Percentiles rank a stretch among this genome's conserved stretches.
phyloP scores from a whole-genome alignment of 768 basidiomycete species.

The Mycena amicta region DNA sequence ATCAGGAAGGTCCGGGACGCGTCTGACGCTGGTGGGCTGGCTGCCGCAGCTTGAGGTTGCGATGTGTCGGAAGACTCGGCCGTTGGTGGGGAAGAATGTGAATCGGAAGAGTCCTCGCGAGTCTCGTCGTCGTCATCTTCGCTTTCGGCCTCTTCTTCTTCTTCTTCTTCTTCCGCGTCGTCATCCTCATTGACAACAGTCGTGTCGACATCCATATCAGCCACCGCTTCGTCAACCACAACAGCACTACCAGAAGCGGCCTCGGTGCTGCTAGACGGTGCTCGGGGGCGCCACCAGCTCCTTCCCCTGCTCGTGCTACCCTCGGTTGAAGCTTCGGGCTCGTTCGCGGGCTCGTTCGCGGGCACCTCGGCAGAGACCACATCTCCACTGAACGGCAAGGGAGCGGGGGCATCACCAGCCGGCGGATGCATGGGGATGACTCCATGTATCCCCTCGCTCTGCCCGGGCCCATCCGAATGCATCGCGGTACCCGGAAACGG shows the following conservation, averaged over 20 bases:
- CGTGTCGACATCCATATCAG: neutral
- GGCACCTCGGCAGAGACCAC: too few relatives aligned
- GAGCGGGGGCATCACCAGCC: neutral
- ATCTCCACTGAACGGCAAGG: too few relatives aligned
- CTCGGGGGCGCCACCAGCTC: neutral
- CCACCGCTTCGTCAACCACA: neutral
- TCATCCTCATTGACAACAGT: neutral
- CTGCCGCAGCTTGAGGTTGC: conserved; percentile 10
- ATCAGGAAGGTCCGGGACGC: conserved; percentile 79
- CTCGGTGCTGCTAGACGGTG: neutral
- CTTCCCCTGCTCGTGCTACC: neutral
- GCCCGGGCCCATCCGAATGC: neutral
- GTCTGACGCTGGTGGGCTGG: conserved; percentile 27
- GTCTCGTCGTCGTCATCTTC: neutral
- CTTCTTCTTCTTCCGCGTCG: neutral
- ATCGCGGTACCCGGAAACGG: conserved; percentile 14
- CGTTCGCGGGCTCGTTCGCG: too few relatives aligned
- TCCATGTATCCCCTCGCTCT: neutral
- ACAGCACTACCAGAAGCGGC: neutral
- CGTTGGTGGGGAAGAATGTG: neutral
- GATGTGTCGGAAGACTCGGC: neutral
- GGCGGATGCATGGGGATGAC: neutral
- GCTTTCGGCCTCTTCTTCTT: neutral
- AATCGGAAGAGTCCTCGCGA: neutral
- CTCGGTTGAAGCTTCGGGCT: too few relatives aligned